These are phyloP conservation scores for Pyrrhoderma noxium DNA, from an alignment of 1,284 basidiomycete species.

Conservation along the genomic window DNA sequence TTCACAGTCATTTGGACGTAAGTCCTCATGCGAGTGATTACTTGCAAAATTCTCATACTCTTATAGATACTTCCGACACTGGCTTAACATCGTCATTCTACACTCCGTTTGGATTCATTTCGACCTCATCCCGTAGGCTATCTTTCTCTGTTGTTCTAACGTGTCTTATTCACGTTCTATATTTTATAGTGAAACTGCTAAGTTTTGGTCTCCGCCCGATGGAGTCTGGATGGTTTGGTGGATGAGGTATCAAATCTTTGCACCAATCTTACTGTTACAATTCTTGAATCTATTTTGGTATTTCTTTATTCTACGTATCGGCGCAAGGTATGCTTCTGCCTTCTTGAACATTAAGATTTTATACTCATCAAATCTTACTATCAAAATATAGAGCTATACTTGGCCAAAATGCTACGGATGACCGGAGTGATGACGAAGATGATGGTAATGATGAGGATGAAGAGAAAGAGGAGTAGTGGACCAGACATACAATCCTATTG, in stretches of 20 bases:
- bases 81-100: slow-evolving; percentile 82
- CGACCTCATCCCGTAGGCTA: slow-evolving; percentile 69
- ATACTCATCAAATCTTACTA: neutral
- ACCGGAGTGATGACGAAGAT: slow-evolving; percentile 66
- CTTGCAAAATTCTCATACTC: slow-evolving; percentile 7
- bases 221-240: slow-evolving; percentile 71
- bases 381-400: slow-evolving; percentile 31
- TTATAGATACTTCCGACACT: slow-evolving; percentile 90
- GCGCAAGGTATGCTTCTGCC: slow-evolving; percentile 35
- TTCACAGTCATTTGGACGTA: slow-evolving; percentile 82
- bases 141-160: slow-evolving; percentile 7
- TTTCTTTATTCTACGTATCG: slow-evolving; percentile 70
- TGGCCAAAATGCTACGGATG: slow-evolving; percentile 33
- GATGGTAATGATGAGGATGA: slow-evolving; percentile 35
- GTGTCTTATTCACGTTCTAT: neutral
- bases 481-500: neutral
- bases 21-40: slow-evolving; percentile 27
- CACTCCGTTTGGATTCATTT: slow-evolving; percentile 84
- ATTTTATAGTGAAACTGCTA: slow-evolving; percentile 43
- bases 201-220: slow-evolving; percentile 52
- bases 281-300: slow-evolving; percentile 90
- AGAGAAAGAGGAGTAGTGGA: slow-evolving; percentile 16
- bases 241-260: slow-evolving; percentile 81
- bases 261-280: slow-evolving; percentile 70
- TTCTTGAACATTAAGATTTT: neutral